Percentiles rank a stretch among this genome's conserved stretches.
These are phyloP conservation scores for Talaromyces atroroseus DNA, from an alignment of 2,329 filamentous ascomycete species.

Conservation along the genomic window DNA sequence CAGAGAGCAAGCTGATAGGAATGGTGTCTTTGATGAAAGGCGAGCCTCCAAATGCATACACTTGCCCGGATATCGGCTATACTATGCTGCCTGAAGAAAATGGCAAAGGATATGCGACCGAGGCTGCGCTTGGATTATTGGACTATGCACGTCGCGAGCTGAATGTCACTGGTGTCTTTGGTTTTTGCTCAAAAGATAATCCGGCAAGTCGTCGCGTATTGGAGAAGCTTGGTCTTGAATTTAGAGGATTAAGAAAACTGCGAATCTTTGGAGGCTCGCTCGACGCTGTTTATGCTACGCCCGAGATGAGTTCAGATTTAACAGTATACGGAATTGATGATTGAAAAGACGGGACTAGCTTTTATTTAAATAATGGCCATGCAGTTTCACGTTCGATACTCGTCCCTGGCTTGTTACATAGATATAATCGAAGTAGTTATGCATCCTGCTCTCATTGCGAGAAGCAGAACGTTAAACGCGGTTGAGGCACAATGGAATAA, in stretches of 20 bases:
- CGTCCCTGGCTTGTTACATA: neutral
- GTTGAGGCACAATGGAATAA: neutral
- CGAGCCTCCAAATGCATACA: constrained; percentile 16
- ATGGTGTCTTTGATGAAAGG: constrained; percentile 18
- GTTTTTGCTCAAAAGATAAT: constrained; percentile 18
- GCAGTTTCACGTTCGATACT: neutral
- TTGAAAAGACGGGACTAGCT: neutral
- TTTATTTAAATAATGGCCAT: neutral
- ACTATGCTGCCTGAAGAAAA: constrained; percentile 20
- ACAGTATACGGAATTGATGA: constrained; percentile 15
- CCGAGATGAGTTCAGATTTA: constrained; percentile 17
- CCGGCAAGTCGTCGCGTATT: constrained; percentile 17
- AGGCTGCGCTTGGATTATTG: constrained; percentile 19
- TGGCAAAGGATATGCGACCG: constrained; percentile 24
- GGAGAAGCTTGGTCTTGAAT: constrained; percentile 22
- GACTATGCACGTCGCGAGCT: constrained; percentile 16
- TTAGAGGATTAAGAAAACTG: constrained; percentile 17
- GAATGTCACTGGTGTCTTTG: constrained; percentile 18
- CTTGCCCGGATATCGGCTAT: constrained; percentile 20
- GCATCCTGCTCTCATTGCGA: neutral
- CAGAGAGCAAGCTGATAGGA: constrained; percentile 15
- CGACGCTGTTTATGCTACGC: constrained; percentile 18
- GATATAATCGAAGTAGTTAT: neutral
- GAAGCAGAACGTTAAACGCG: neutral
- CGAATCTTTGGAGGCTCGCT: constrained; percentile 15